Evolutionary conservation across 805 yeast genomes (phyloP), one percentile per base, ranked within the genome.

Genomic region (Cyberlindnera suaveolens): DNA sequence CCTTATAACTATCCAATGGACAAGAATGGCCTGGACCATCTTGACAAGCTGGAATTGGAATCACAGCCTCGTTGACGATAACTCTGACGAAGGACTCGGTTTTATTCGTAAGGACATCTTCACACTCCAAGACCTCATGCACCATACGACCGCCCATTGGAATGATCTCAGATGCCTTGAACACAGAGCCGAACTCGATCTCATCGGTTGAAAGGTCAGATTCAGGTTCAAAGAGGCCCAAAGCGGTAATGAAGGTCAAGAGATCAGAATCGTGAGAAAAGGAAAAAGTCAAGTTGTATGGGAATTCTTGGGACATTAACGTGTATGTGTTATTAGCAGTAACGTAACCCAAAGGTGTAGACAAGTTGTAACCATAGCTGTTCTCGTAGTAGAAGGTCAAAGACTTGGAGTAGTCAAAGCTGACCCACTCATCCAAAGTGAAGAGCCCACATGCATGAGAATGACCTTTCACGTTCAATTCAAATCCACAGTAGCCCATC

Each of bases 201-300:
- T 63, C 59, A 48, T 71, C 71, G 18, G 64, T 53, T 6, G 77
- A 70, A 49, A 80, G 60, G 42, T 63, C 63, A 30, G 62, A 52
- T 17, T 57, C 65, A 9, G 59, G 53, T 20, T 56, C 63, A 31
- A 61, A 59, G 23, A 85, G 58, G 7, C 87, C 89, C 38, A 85
- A 62, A 2, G 91, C 85, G 26, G 85, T 67, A 52, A 81, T 65
- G 52, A 72, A 79, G 34, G 80, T 67, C 48, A 78, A 67, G 34
- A 85, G 62, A 48, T 82, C 83, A 32, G 82, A 74, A 58, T 87
- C 95, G 56, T 87, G 95, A 14, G 86, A 71, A 66, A 85, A 82
- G 50, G 79, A 82, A 51, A 84, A 68, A 70, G 82, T 81, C 38
- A 84, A 67, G 43, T 74, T 72, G 57, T 61, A 75, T 46, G 66